Evolutionary conservation across 2,329 filamentous ascomycete genomes (phyloP).

Genomic region (Trichoderma aggressivum): DNA sequence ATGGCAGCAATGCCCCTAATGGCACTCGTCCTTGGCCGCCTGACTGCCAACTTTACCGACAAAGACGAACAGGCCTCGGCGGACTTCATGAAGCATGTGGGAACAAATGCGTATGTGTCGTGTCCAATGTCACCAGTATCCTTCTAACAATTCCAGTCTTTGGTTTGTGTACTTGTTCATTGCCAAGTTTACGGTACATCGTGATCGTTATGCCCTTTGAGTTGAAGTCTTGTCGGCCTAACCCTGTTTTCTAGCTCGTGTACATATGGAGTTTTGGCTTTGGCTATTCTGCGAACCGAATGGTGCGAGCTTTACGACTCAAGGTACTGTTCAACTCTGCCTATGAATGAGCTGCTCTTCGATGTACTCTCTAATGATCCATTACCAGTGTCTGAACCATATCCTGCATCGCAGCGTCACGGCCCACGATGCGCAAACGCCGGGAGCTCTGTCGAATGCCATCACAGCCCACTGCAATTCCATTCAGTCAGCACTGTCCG

Average conservation of each 20-base stretch:
- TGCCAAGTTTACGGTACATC: background rate
- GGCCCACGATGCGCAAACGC: background rate
- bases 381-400: background rate
- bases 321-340: background rate
- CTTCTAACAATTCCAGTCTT: background rate
- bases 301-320: background rate
- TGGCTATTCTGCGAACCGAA: background rate
- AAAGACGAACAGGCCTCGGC: background rate
- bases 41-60: background rate
- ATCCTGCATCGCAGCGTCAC: background rate
- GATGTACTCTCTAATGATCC: background rate
- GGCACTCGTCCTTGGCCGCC: background rate
- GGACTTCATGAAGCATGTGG: background rate
- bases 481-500: background rate
- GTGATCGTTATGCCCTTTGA: background rate
- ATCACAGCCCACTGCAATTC: background rate
- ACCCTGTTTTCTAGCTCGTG: background rate
- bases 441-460: background rate
- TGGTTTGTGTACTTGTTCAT: background rate
- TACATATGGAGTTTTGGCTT: background rate
- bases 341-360: background rate
- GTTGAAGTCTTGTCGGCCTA: background rate
- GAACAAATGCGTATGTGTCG: background rate
- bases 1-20: background rate
- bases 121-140: background rate